Evolutionary conservation across 164 flowering plant genomes (phyloP), one percentile per base, ranked within the genome.

Genomic region (Sextonia rubra): DNA sequence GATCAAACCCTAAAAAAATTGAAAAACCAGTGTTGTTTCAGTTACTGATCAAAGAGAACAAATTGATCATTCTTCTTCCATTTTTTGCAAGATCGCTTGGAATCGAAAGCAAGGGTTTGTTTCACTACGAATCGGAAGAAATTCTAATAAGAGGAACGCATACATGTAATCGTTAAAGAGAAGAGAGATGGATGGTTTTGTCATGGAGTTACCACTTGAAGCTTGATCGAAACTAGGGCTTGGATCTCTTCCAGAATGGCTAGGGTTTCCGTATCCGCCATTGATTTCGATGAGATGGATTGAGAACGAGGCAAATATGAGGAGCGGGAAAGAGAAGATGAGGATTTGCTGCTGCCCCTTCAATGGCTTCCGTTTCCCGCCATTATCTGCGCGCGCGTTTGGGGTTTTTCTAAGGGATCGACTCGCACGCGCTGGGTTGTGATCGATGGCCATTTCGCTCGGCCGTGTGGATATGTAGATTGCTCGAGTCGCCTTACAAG

Each of bases 181-280:
- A 22, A 4, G 9, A 3, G 17, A 18, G 55, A 37, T 0, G 25
- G 32, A 15, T 29, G 61, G 29, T 49, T 52, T 37, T 37, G 44
- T 37, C 8, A n/a, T n/a, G n/a, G n/a, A 4, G 60, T 68, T 69
- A 81, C 83, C 81, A 81, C 83, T 78, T 78, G 83, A 69, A 78
- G 79, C 64, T 81, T 78, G 69, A 78, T 81, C 55, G 79, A 74
- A 68, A 78, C 81, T 9, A 81, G 75, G 52, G 66, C 56, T 66
- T 78, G 76, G 27, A 78, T 78, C 75, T 81, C 83, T 37, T 65
- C 75, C 12, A 76, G 66, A 47, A 81, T 32, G 49, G 69, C 69
- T 64, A 72, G 71, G 68, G 72, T 71, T 74, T 70, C 80, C 23
- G 23, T 62, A 23, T 55, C 80, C 63, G 37, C 76, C 81, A 78